A percentile compares a stretch with the other conserved stretches of the same genome.
Evolutionary conservation across 768 basidiomycete genomes (phyloP).

Genomic region (Rhodocollybia butyracea): DNA sequence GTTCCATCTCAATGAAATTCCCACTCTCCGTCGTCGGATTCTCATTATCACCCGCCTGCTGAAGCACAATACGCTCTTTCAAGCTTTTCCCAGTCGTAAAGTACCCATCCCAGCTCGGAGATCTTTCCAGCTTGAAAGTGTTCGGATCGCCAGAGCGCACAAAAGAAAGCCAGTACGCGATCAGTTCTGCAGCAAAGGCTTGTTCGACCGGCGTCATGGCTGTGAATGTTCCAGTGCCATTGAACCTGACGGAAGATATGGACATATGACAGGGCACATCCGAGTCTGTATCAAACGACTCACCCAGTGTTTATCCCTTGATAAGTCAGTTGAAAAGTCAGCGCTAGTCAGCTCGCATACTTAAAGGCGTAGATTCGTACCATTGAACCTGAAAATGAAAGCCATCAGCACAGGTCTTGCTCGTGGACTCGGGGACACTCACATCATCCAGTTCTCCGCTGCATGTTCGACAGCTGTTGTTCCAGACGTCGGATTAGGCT

Average conservation of each 20-base stretch:
- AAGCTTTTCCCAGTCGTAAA: constrained; percentile 7
- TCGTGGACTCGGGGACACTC: too few relatives aligned
- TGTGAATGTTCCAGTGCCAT: constrained; percentile 52
- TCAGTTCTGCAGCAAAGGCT: constrained; percentile 55
- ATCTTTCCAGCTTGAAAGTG: constrained; percentile 46
- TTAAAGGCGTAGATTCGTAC: too few relatives aligned
- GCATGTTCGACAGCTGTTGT: constrained; percentile 41
- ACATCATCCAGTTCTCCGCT: constrained; percentile 71
- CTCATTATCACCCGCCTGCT: constrained; percentile 32
- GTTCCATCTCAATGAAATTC: constrained; percentile 38
- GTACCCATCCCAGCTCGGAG: constrained; percentile 49
- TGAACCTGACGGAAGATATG: constrained; percentile 30
- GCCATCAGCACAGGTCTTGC: too few relatives aligned
- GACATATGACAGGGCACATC: not conserved
- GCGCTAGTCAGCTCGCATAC: too few relatives aligned
- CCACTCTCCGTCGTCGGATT: constrained; percentile 31
- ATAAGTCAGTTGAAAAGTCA: too few relatives aligned
- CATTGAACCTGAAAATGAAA: too few relatives aligned
- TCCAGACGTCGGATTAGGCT: constrained; percentile 42
- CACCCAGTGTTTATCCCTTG: constrained; percentile 56
- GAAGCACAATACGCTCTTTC: constrained; percentile 42
- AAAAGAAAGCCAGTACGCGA: constrained; percentile 67
- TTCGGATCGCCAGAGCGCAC: constrained; percentile 57
- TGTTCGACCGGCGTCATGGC: constrained; percentile 40
- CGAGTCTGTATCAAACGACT: constrained; percentile 7